Conservation (phyloP, 495 filamentous ascomycete genomes). For the Aspergillus funiculosus region DNA sequence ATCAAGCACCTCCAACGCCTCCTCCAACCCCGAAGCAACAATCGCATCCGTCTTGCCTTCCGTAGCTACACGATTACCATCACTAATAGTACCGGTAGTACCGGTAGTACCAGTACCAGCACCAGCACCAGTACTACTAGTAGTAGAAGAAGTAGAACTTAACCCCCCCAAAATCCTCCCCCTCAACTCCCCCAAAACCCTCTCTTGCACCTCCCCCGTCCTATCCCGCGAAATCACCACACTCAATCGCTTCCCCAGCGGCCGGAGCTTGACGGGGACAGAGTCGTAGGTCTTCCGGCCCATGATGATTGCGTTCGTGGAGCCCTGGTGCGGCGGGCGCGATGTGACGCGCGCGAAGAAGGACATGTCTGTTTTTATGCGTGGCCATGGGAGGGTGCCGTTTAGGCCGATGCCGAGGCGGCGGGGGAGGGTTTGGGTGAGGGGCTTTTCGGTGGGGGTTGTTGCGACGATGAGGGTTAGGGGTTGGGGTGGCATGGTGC, state of each 20-base stretch:
- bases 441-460: constrained; percentile 36
- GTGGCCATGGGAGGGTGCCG: constrained; percentile 82
- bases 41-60: constrained; percentile 31
- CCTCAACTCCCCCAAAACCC: constrained; percentile 23
- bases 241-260: constrained; percentile 69
- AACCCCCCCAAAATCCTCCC: constrained; percentile 22
- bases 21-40: constrained; percentile 46
- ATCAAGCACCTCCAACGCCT: constrained; percentile 45
- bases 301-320: constrained; percentile 84
- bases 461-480: constrained; percentile 43
- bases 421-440: constrained; percentile 16
- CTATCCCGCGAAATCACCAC: constrained; percentile 62
- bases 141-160: too few relatives aligned
- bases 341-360: constrained; percentile 92
- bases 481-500: constrained; percentile 23
- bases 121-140: too few relatives aligned
- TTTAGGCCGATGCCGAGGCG: constrained; percentile 80
- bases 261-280: constrained; percentile 71
- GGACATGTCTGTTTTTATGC: constrained; percentile 80
- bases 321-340: constrained; percentile 38
- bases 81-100: constrained; percentile 8
- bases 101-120: not conserved
- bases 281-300: constrained; percentile 93
- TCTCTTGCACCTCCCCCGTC: constrained; percentile 23
- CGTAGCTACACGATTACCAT: not conserved